Evolutionary conservation across 2,329 filamentous ascomycete species (phyloP).

Genomic region (Nemania abortiva): DNA sequence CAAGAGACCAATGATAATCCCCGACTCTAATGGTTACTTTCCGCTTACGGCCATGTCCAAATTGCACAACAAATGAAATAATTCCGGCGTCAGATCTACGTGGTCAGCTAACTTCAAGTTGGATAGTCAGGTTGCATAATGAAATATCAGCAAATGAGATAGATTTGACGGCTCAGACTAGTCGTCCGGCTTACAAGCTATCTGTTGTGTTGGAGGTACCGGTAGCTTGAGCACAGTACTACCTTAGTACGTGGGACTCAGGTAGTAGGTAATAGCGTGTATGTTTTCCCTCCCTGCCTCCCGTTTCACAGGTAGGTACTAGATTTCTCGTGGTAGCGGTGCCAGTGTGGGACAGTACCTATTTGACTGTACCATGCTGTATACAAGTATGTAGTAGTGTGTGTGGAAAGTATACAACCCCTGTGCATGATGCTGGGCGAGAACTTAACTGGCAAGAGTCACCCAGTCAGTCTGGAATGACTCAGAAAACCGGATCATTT

Average conservation of each 20-base stretch:
- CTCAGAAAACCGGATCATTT: conserved; percentile 18
- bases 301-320: background rate
- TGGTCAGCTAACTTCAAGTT: conserved; percentile 2
- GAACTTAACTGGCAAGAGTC: background rate
- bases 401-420: too few relatives aligned
- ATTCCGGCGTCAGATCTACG: conserved; percentile 20
- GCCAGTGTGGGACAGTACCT: too few relatives aligned
- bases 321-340: background rate
- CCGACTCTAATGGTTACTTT: conserved; percentile 17
- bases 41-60: conserved; percentile 32
- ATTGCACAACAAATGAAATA: conserved; percentile 19
- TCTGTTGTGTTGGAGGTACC: too few relatives aligned
- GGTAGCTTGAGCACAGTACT: too few relatives aligned
- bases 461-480: conserved; percentile 20
- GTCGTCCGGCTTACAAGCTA: background rate
- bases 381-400: too few relatives aligned
- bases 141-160: background rate
- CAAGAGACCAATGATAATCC: conserved; percentile 22
- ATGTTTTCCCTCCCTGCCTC: background rate
- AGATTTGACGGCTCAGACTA: background rate
- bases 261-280: background rate
- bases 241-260: too few relatives aligned
- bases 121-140: background rate
- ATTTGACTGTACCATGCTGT: too few relatives aligned
- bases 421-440: background rate